Percentiles rank a stretch among this genome's conserved stretches.
These are phyloP conservation scores for Vigna radiata DNA, from an alignment of 306 rosid genomes.

Conservation along the genomic window DNA sequence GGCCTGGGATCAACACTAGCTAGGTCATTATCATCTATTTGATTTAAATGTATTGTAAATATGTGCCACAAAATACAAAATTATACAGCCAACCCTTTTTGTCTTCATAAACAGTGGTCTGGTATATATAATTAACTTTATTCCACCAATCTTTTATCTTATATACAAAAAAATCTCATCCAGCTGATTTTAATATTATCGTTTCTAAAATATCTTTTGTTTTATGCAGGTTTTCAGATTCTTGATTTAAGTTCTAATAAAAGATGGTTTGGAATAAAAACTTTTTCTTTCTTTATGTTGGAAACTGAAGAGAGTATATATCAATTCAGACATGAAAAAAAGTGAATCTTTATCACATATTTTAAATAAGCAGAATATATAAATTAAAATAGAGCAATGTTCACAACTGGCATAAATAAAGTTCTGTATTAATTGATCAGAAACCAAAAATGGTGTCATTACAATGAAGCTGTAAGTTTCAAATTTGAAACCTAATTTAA, in stretches of 20 bases:
- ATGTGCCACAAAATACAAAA: conserved; percentile 58
- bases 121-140: not conserved
- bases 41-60: conserved; percentile 50
- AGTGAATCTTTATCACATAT: not conserved
- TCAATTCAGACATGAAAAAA: no score
- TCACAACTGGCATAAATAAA: not conserved
- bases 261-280: no score
- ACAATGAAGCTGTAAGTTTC: no score
- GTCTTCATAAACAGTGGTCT: conserved; percentile 49
- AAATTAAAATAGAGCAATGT: not conserved
- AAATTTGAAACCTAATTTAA: no score
- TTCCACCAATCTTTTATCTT: not conserved
- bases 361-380: no score
- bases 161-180: not conserved
- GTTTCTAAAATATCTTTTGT: not conserved
- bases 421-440: not conserved
- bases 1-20: conserved; percentile 42
- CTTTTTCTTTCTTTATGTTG: no score
- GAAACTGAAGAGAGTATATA: no score
- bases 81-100: conserved; percentile 67
- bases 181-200: no score
- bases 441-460: conserved; percentile 30
- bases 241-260: no score
- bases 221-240: no score
- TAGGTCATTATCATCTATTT: conserved; percentile 45